phyloP scores from a whole-genome alignment of 306 rosid species.

The Sicyos baderoa region DNA sequence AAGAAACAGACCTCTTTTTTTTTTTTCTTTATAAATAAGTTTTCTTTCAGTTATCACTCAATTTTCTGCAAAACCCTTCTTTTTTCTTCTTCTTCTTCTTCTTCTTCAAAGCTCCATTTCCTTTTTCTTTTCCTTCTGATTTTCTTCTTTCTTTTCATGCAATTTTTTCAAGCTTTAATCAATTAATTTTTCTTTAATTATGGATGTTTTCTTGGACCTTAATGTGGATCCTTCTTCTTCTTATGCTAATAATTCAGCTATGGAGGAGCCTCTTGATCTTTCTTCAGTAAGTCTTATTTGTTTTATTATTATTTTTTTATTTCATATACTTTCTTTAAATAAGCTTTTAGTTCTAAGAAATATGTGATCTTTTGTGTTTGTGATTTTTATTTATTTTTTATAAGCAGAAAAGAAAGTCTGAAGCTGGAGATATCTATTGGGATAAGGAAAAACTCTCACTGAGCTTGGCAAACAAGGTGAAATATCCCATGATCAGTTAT shows the following conservation, averaged over 20 bases:
- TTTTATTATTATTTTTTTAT: not conserved
- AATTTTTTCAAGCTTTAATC: not conserved
- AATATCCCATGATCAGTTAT: not conserved
- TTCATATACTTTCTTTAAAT: not conserved
- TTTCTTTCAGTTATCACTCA: not conserved
- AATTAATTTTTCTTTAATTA: not conserved
- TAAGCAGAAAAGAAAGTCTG: slow-evolving; percentile 23
- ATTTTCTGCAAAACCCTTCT: not conserved
- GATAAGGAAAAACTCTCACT: slow-evolving; percentile 7
- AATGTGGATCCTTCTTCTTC: slow-evolving; percentile 27
- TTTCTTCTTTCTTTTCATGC: not conserved
- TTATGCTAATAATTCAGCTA: not conserved
- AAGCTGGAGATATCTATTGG: slow-evolving; percentile 3
- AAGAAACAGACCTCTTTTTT: not conserved
- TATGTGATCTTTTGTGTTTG: not conserved
- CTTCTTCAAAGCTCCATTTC: not conserved
- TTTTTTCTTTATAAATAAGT: not conserved
- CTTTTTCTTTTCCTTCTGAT: not conserved
- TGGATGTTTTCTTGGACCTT: slow-evolving; percentile 53
- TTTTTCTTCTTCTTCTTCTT: not conserved
- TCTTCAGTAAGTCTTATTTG: slow-evolving; percentile 22
- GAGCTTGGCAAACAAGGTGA: slow-evolving; percentile 10
- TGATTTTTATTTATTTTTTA: not conserved
- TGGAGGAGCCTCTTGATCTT: not conserved
- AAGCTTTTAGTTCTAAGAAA: not conserved